phyloP scores from a whole-genome alignment of 2,329 filamentous ascomycete genomes.

The Sclerotinia glacialis region DNA sequence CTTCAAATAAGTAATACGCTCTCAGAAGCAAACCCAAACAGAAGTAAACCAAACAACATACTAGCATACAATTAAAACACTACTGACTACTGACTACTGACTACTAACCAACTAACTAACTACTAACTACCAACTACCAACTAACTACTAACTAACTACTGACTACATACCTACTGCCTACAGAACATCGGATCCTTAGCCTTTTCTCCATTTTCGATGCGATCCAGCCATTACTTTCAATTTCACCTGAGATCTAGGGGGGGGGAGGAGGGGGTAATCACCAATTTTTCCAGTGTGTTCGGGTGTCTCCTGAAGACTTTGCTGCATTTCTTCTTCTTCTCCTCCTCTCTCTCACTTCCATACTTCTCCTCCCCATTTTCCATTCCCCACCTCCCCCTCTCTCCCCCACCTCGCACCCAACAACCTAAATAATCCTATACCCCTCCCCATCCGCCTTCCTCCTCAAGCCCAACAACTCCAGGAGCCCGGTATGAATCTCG shows the following conservation, averaged over 20 bases:
- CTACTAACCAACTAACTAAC: too few relatives aligned
- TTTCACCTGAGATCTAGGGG: neutral
- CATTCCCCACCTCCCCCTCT: too few relatives aligned
- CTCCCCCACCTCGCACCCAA: neutral
- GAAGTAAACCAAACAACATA: too few relatives aligned
- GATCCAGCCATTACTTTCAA: neutral
- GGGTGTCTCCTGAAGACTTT: neutral
- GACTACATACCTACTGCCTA: neutral
- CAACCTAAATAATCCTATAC: conserved; percentile 25
- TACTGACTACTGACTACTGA: too few relatives aligned
- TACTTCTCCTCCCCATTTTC: neutral
- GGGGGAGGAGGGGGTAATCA: too few relatives aligned
- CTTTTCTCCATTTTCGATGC: neutral
- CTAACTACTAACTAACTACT: too few relatives aligned
- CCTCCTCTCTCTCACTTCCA: neutral
- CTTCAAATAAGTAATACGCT: too few relatives aligned
- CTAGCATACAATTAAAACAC: too few relatives aligned
- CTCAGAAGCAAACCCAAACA: too few relatives aligned
- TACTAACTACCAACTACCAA: too few relatives aligned
- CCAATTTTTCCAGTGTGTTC: neutral
- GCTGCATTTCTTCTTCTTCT: too few relatives aligned
- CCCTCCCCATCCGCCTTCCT: conserved; percentile 19
- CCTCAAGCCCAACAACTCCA: conserved; percentile 26
- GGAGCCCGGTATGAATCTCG: conserved; percentile 24
- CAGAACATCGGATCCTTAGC: neutral